These are phyloP conservation scores for Salvia splendens DNA, from an alignment of 257 asterid genomes.

Conservation along the genomic window DNA sequence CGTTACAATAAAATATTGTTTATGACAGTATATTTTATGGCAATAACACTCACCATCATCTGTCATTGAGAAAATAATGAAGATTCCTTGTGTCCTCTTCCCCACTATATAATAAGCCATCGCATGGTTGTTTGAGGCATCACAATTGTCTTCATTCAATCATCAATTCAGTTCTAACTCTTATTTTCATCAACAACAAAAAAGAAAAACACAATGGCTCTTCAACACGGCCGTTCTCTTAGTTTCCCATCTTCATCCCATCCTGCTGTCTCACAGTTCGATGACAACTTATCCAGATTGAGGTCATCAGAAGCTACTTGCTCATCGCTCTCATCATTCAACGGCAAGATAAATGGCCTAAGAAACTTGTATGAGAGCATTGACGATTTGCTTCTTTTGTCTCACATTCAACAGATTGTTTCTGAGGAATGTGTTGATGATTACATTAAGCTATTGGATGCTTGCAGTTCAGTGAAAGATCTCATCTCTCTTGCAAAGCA, in stretches of 20 bases:
- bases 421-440: constrained; percentile 37
- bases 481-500: constrained; percentile 33
- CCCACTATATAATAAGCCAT: not conserved
- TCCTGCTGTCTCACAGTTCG: constrained; percentile 34
- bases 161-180: too few relatives aligned
- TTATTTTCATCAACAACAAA: not conserved
- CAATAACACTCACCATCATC: not conserved
- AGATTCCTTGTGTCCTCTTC: constrained; percentile 19
- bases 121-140: not conserved
- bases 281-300: constrained; percentile 32
- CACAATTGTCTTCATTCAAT: constrained; percentile 19
- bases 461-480: constrained; percentile 36
- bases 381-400: constrained; percentile 36
- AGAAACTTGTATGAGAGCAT: constrained; percentile 32
- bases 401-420: constrained; percentile 26
- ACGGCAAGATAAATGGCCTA: constrained; percentile 25
- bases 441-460: constrained; percentile 38
- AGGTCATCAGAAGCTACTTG: constrained; percentile 28
- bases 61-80: not conserved
- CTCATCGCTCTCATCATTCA: constrained; percentile 27
- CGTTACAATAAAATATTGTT: not conserved
- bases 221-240: constrained; percentile 42
- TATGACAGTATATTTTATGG: not conserved
- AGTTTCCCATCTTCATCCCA: constrained; percentile 42
- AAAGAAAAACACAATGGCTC: constrained; percentile 32